Evolutionary conservation across 352 stramenopile species (phyloP), one percentile per base, ranked within the genome.

Genomic region (Phytophthora pseudosyringae): DNA sequence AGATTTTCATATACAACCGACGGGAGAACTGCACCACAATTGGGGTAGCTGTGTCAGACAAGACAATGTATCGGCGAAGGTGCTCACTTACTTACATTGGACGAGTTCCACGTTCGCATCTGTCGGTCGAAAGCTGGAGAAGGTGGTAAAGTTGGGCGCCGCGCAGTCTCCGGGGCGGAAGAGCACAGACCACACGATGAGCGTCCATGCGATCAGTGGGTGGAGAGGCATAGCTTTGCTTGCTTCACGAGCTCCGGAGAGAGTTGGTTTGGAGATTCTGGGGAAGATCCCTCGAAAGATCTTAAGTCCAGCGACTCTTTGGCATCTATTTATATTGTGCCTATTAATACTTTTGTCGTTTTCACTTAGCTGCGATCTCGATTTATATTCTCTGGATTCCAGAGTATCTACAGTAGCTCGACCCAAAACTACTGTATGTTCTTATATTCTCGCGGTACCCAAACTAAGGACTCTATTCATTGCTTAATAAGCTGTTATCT

Each of bases 1-100:
- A 89, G 41, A 45, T 83, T 89, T 12, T 86, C 80, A 56, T 86
- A 89, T 31, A 65, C 62, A 18, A 81, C 71, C 5, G 67, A 71
- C 18, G 80, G 80, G 15, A 82, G 54, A 53, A 89, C 80, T 89
- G 56, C 26, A 36, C 13, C 0, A 15, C 21, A 33, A 50, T 44
- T 35, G 16, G 11, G n/a, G 9, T 4, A 29, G 4, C n/a, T 12
- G 3, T 41, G 18, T 49, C 13, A 48, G n/a, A 43, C 38, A 41
- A 15, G 7, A 59, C 21, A 18, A 36, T 10, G 39, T 13, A 58
- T 18, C 25, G 3, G n/a, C 26, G 45, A 33, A 26, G 13, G 2
- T 25, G 2, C 7, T 9, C 3, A 4, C n/a, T 59, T 10, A 44
- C 66, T 33, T 12, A 74, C 66, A 74, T 35, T 53, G 40, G 10